These are phyloP conservation scores for Pontederia crassipes DNA, from an alignment of 176 grass and related monocot species.

Conservation along the genomic window DNA sequence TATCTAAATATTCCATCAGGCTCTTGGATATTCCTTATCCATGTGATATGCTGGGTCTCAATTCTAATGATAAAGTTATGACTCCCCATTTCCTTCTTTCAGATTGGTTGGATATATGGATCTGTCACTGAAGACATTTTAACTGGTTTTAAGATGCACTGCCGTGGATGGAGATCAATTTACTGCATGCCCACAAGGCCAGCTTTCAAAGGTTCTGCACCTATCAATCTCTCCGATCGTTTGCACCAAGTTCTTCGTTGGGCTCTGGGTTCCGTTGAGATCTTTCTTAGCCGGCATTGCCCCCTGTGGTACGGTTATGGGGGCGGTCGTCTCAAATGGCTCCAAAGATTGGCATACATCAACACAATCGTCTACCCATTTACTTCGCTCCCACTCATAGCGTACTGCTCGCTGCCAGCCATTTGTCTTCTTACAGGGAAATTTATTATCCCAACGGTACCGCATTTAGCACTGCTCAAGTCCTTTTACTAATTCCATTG, in stretches of 20 bases:
- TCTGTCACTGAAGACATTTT: constrained; percentile 5
- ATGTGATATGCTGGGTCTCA: not conserved
- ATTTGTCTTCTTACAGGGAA: constrained; percentile 17
- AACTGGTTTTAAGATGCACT: constrained; percentile 15
- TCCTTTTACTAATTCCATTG: not conserved
- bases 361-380: constrained; percentile 14
- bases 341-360: constrained; percentile 14
- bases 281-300: constrained; percentile 14
- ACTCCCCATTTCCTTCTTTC: not conserved
- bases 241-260: constrained; percentile 15
- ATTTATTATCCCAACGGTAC: constrained; percentile 13
- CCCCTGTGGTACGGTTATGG: constrained; percentile 14
- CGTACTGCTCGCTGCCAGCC: constrained; percentile 9
- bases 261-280: constrained; percentile 18
- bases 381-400: constrained; percentile 1
- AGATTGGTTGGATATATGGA: constrained; percentile 10
- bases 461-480: not conserved
- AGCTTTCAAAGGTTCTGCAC: too few relatives aligned
- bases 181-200: constrained; percentile 14
- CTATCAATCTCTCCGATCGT: constrained; percentile 13
- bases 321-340: constrained; percentile 8
- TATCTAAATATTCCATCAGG: too few relatives aligned
- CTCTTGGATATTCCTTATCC: not conserved
- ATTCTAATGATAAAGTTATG: not conserved
- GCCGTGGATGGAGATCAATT: constrained; percentile 13